phyloP scores from a whole-genome alignment of 306 rosid species.

The Casuarina equisetifolia region DNA sequence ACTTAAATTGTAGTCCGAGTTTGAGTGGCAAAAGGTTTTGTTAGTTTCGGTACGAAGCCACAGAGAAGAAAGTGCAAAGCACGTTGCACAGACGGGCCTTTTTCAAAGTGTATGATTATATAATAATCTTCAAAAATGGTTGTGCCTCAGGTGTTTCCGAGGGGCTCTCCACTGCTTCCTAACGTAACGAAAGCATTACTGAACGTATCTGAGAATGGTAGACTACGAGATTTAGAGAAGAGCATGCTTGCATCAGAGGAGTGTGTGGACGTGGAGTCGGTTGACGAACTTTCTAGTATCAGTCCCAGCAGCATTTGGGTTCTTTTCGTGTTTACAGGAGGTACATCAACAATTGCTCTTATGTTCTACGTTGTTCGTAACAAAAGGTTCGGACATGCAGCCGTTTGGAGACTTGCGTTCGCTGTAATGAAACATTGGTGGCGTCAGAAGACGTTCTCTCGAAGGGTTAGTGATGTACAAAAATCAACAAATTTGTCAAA shows the following conservation, averaged over 20 bases:
- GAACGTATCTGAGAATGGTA: constrained; percentile 33
- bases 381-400: constrained; percentile 2
- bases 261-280: constrained; percentile 23
- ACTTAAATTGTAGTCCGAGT: too few relatives aligned
- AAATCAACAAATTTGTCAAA: not conserved
- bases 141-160: constrained; percentile 41
- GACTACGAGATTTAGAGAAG: constrained; percentile 29
- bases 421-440: constrained; percentile 30
- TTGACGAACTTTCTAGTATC: constrained; percentile 31
- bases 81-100: not conserved
- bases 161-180: constrained; percentile 33
- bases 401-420: constrained; percentile 20
- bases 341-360: constrained; percentile 46
- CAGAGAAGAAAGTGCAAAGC: not conserved
- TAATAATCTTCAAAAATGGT: not conserved
- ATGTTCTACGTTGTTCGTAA: constrained; percentile 22
- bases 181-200: constrained; percentile 37
- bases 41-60: too few relatives aligned
- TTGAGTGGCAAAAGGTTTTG: too few relatives aligned
- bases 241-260: constrained; percentile 38
- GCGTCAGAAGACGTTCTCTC: constrained; percentile 17
- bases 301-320: constrained; percentile 41
- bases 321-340: constrained; percentile 36
- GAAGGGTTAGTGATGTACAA: constrained; percentile 24
- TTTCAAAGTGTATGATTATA: too few relatives aligned